Percentiles rank a stretch among this genome's conserved stretches.
Conservation (phyloP, 1,139 yeast species). For the Neolecta irregularis region DNA sequence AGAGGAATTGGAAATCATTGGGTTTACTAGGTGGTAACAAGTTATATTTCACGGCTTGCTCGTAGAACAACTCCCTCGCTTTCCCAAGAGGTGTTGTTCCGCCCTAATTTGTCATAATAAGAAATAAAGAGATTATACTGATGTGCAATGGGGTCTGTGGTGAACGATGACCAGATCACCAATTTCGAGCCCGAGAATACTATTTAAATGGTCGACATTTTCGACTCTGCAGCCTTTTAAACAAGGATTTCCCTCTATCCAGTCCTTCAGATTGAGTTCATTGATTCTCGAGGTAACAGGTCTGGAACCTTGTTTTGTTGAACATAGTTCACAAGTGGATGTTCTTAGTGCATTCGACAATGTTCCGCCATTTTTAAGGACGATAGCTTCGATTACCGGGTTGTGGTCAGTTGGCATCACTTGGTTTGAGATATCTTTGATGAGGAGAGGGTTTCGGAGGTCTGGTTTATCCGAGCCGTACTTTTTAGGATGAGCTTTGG, state of each 20-base stretch:
- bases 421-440: conserved; percentile 34
- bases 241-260: background rate
- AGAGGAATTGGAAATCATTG: conserved; percentile 23
- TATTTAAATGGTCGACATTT: background rate
- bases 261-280: background rate
- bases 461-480: conserved; percentile 96
- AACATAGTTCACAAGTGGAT: conserved; percentile 4
- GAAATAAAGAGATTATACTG: too few relatives aligned
- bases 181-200: conserved; percentile 24
- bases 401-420: conserved; percentile 31
- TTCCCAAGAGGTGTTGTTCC: conserved; percentile 92
- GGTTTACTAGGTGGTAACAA: conserved; percentile 4
- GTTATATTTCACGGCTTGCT: conserved; percentile 30
- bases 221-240: background rate
- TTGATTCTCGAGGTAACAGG: background rate
- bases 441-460: conserved; percentile 41
- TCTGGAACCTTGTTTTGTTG: conserved; percentile 22
- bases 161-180: conserved; percentile 71
- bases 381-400: conserved; percentile 58
- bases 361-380: conserved; percentile 32
- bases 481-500: too few relatives aligned
- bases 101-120: conserved; percentile 50
- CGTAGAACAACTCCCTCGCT: conserved; percentile 58
- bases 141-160: too few relatives aligned
- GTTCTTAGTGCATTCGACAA: conserved; percentile 42